Percentiles rank a stretch among this genome's conserved stretches.
phyloP scores from a whole-genome alignment of 75 land plant genomes.

The Pinus albicaulis region DNA sequence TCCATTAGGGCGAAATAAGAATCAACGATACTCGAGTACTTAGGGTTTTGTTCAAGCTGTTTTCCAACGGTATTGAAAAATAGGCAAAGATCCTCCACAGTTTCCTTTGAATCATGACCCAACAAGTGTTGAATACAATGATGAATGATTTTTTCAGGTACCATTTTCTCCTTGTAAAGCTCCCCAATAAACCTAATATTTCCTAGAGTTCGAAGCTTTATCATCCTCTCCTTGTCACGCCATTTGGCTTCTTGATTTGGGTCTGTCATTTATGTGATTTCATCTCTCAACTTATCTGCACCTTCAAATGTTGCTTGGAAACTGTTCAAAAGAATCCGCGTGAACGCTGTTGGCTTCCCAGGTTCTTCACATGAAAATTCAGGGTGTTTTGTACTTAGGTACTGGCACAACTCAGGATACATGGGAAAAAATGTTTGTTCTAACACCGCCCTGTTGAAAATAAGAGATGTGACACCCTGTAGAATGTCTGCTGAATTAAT shows the following conservation, averaged over 20 bases:
- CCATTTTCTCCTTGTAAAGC: conserved; percentile 81
- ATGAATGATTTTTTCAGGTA: conserved; percentile 75
- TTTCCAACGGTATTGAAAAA: no score
- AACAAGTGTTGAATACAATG: conserved; percentile 80
- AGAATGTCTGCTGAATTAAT: conserved; percentile 75
- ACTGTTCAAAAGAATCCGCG: conserved; percentile 68
- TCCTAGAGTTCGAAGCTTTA: conserved; percentile 80
- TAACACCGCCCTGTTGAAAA: no score
- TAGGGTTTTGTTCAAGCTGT: no score
- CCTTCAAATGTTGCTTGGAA: conserved; percentile 95
- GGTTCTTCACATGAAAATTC: no score
- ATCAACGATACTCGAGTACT: no score
- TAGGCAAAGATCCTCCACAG: conserved; percentile 88
- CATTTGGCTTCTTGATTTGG: conserved; percentile 79
- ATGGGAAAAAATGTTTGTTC: no score
- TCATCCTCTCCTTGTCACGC: conserved; percentile 66
- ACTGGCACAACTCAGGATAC: no score
- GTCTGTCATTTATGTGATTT: conserved; percentile 55
- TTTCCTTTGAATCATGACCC: conserved; percentile 67
- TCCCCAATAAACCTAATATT: conserved; percentile 88
- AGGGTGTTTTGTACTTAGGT: no score
- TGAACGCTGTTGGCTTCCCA: conserved; percentile 18
- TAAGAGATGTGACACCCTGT: conserved; percentile 13
- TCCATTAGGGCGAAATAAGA: no score
- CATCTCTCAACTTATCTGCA: conserved; percentile 58